A percentile compares a stretch with the other conserved stretches of the same genome.
Conservation (phyloP, 176 grass and related monocot species). For the Bromus sterilis region DNA sequence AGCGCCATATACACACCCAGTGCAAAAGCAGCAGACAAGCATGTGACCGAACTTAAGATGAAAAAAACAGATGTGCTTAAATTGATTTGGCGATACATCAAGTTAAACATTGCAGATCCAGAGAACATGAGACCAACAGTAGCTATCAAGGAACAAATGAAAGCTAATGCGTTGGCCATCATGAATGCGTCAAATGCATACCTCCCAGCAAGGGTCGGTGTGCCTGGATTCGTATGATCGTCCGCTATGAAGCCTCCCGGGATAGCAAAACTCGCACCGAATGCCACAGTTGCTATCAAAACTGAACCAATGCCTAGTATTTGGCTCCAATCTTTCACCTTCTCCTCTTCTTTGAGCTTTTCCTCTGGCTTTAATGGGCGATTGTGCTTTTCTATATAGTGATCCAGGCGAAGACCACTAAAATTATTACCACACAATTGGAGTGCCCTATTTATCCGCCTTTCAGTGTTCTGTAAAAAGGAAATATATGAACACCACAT, state of each 20-base stretch:
- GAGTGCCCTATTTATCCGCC: accelerated
- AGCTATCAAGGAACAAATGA: not conserved
- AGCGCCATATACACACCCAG: no score
- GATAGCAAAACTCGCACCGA: not conserved
- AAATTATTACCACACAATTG: no score
- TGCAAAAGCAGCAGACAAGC: no score
- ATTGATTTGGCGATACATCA: no score
- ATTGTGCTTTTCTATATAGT: accelerated
- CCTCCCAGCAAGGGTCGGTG: not conserved
- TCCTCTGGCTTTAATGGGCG: accelerated
- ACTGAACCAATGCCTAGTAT: no score
- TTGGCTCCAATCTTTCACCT: no score
- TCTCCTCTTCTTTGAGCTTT: no score
- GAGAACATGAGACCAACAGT: not conserved
- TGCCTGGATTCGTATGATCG: not conserved
- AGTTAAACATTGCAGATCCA: not conserved
- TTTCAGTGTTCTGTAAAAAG: not conserved
- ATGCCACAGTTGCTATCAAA: no score
- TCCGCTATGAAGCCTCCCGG: not conserved
- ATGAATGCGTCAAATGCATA: not conserved
- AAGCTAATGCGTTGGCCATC: not conserved
- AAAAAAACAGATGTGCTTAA: accelerated
- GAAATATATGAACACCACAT: not conserved
- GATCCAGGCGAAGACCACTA: no score
- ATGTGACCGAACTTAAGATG: no score